Percentiles rank a stretch among this genome's conserved stretches.
These are phyloP conservation scores for Capsella bursapastoris DNA, from an alignment of 345 rosid genomes.

Conservation along the genomic window DNA sequence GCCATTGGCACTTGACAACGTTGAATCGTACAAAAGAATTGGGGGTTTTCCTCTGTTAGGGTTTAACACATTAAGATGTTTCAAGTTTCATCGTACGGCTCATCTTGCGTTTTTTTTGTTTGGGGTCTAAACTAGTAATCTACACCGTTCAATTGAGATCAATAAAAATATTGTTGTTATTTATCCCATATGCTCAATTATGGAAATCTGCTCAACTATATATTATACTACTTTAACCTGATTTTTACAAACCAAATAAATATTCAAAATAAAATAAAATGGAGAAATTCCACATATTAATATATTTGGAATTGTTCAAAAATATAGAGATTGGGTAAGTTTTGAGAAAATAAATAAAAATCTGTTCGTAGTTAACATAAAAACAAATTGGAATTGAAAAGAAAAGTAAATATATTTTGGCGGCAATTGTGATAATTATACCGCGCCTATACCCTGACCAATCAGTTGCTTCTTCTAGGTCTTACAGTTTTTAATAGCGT, in stretches of 20 bases:
- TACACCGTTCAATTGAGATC: conserved; percentile 17
- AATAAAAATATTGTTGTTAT: too few species aligned
- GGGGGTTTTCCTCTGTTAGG: conserved; percentile 18
- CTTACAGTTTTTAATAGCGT: background rate
- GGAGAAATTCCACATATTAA: too few species aligned
- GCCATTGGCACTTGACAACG: conserved; percentile 47
- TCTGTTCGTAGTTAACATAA: background rate
- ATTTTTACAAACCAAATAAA: too few species aligned
- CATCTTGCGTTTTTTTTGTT: background rate
- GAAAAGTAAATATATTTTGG: conserved; percentile 1
- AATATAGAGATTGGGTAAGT: too few species aligned
- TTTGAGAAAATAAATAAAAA: background rate
- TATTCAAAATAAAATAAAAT: too few species aligned
- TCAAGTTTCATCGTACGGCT: conserved; percentile 33
- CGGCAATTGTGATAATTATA: conserved; percentile 28
- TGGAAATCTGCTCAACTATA: too few species aligned
- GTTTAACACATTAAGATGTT: conserved; percentile 22
- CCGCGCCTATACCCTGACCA: conserved; percentile 30
- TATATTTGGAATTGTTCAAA: too few species aligned
- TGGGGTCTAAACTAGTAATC: conserved; percentile 19
- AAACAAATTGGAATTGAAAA: background rate
- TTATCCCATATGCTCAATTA: too few species aligned
- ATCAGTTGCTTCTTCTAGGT: conserved; percentile 3
- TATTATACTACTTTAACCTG: too few species aligned
- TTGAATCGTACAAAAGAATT: background rate